These are phyloP conservation scores for Breynia disticha DNA, from an alignment of 441 rosid genomes.

Conservation along the genomic window DNA sequence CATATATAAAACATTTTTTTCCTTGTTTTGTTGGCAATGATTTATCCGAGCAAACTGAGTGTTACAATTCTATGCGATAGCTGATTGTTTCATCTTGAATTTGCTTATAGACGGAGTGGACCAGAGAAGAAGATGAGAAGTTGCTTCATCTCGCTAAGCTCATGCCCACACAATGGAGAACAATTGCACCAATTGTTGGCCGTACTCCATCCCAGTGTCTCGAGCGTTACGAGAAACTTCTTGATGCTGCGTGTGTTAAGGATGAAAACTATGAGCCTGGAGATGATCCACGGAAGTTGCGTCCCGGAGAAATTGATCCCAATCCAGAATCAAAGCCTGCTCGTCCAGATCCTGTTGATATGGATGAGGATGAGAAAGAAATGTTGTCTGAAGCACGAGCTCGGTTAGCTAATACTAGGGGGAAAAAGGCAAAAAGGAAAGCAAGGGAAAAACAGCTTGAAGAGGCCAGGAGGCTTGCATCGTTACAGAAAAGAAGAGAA, in stretches of 20 bases:
- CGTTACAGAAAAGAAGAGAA: conserved; percentile 91
- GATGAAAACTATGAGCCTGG: conserved; percentile 91
- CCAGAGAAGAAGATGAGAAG: conserved; percentile 97
- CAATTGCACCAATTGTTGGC: conserved; percentile 99
- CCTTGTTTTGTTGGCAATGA: not conserved
- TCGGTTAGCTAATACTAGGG: conserved; percentile 87
- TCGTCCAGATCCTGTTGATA: conserved; percentile 98
- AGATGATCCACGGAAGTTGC: conserved; percentile 92
- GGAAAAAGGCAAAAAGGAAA: conserved; percentile 94
- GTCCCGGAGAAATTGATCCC: conserved; percentile 98
- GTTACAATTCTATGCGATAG: not conserved
- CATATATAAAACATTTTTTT: too few relatives aligned
- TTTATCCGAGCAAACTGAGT: not conserved
- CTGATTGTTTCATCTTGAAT: not conserved
- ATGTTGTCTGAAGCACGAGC: conserved; percentile 99
- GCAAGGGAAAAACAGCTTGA: conserved; percentile 98
- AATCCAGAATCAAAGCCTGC: conserved; percentile 98
- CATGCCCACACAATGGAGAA: conserved; percentile 97
- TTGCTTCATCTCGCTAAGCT: conserved; percentile 98
- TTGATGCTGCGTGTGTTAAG: conserved; percentile 93
- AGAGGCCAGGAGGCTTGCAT: conserved; percentile 99
- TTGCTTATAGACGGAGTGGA: conserved; percentile 82
- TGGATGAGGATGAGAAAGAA: conserved; percentile 99
- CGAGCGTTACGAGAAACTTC: conserved; percentile 93
- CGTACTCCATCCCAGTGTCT: conserved; percentile 98